Conservation (phyloP, 1,139 yeast genomes). For the Wickerhamomyces sp. region DNA sequence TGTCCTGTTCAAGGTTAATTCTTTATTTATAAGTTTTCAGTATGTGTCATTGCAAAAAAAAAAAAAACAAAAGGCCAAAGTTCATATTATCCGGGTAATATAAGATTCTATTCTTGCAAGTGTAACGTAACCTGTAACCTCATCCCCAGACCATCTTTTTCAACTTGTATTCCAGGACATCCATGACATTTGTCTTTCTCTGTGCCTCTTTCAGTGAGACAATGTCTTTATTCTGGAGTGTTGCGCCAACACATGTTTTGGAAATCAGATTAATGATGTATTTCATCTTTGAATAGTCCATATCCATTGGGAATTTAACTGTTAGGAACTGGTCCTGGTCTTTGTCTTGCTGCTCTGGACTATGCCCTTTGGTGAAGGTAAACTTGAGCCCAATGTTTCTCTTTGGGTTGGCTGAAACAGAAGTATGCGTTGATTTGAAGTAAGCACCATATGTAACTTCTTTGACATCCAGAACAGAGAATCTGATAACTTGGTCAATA, state of each 20-base stretch:
- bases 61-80: neutral
- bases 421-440: conserved; percentile 23
- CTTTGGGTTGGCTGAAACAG: conserved; percentile 25
- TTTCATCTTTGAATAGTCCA: conserved; percentile 24
- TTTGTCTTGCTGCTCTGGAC: neutral
- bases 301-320: conserved; percentile 24
- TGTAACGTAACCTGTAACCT: neutral
- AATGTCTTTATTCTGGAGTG: conserved; percentile 26
- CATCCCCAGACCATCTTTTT: conserved; percentile 34
- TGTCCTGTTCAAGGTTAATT: too few species aligned
- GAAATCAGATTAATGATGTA: conserved; percentile 25
- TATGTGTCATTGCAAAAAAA: too few species aligned
- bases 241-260: conserved; percentile 25
- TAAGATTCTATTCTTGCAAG: neutral
- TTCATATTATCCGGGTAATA: neutral
- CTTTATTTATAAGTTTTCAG: too few species aligned
- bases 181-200: conserved; percentile 29
- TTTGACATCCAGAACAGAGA: conserved; percentile 18
- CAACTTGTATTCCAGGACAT: conserved; percentile 29
- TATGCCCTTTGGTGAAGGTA: conserved; percentile 9
- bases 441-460: conserved; percentile 27
- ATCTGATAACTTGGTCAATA: conserved; percentile 19
- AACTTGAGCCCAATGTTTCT: conserved; percentile 30
- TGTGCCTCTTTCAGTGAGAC: conserved; percentile 31
- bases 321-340: conserved; percentile 13